These are phyloP conservation scores for Raffaelea deltoideospora DNA, from an alignment of 2,329 filamentous ascomycete genomes.

Conservation along the genomic window DNA sequence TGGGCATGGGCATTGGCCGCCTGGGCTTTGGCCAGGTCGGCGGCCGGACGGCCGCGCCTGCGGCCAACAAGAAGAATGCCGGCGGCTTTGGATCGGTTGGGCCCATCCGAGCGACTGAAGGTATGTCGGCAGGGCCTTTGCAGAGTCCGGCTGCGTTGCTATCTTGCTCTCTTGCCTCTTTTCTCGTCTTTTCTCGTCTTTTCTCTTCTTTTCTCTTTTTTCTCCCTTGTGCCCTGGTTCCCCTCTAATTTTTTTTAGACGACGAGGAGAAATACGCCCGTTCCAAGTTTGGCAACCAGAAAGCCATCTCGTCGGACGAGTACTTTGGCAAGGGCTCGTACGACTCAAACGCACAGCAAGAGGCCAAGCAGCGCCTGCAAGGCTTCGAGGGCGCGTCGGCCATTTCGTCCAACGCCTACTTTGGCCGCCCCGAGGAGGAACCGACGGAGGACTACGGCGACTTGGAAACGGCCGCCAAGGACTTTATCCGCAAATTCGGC, in stretches of 20 bases:
- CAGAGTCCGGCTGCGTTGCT: not conserved
- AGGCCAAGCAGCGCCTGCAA: slow-evolving; percentile 76
- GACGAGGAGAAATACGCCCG: slow-evolving; percentile 75
- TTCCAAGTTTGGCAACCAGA: slow-evolving; percentile 79
- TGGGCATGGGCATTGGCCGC: slow-evolving; percentile 77
- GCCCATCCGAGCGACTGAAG: slow-evolving; percentile 54
- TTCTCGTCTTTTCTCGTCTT: not conserved
- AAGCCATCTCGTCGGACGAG: slow-evolving; percentile 94
- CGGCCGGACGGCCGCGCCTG: slow-evolving; percentile 20
- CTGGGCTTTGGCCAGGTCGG: slow-evolving; percentile 82
- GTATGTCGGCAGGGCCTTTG: slow-evolving; percentile 15
- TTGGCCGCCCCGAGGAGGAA: slow-evolving; percentile 75
- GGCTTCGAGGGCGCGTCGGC: slow-evolving; percentile 84
- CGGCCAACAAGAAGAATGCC: slow-evolving; percentile 50
- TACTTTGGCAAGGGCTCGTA: slow-evolving; percentile 89
- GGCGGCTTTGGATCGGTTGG: slow-evolving; percentile 79
- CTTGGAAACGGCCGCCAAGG: slow-evolving; percentile 83
- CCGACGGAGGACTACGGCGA: slow-evolving; percentile 69
- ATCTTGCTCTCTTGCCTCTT: not conserved
- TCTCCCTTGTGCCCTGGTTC: slow-evolving; percentile 2
- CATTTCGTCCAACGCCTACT: slow-evolving; percentile 96
- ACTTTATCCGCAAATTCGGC: slow-evolving; percentile 89
- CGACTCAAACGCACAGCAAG: slow-evolving; percentile 64
- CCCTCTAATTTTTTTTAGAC: slow-evolving; percentile 23
- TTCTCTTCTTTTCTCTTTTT: not conserved